Conservation (phyloP, 495 filamentous ascomycete genomes). For the Aspergillus ellipticus region DNA sequence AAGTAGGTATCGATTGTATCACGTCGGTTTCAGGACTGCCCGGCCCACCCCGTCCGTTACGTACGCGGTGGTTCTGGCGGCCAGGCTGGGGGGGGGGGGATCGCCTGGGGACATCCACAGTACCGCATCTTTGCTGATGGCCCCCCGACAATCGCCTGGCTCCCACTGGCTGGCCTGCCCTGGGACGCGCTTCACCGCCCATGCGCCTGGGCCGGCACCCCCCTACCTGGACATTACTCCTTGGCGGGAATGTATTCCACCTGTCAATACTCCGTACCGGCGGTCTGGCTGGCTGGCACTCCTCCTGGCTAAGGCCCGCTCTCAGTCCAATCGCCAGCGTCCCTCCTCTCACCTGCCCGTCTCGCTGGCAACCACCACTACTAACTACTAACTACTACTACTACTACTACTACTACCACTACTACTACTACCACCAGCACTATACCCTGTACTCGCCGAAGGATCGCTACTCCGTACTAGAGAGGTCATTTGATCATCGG, state of each 20-base stretch:
- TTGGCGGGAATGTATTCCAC: no score
- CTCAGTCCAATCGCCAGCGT: neutral
- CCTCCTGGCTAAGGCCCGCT: no score
- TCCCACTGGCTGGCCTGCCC: neutral
- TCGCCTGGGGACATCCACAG: neutral
- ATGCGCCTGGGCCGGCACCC: neutral
- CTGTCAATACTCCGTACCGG: no score
- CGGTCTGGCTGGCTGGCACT: no score
- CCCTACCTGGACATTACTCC: no score
- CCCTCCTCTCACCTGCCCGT: neutral
- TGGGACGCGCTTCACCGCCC: neutral
- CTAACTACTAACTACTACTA: no score
- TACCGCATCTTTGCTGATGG: neutral
- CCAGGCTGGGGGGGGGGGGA: neutral
- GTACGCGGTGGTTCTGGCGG: neutral
- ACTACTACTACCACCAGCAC: no score
- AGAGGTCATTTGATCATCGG: neutral
- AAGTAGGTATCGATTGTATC: conserved; percentile 1
- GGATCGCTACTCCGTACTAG: neutral
- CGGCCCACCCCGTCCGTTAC: neutral
- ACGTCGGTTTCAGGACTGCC: neutral
- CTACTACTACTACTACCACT: no score
- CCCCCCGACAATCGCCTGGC: neutral
- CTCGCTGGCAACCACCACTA: neutral
- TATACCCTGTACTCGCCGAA: neutral